Percentiles rank a stretch among this genome's conserved stretches.
Conservation (phyloP, 1,284 basidiomycete genomes). For the Entoloma clypeatum region DNA sequence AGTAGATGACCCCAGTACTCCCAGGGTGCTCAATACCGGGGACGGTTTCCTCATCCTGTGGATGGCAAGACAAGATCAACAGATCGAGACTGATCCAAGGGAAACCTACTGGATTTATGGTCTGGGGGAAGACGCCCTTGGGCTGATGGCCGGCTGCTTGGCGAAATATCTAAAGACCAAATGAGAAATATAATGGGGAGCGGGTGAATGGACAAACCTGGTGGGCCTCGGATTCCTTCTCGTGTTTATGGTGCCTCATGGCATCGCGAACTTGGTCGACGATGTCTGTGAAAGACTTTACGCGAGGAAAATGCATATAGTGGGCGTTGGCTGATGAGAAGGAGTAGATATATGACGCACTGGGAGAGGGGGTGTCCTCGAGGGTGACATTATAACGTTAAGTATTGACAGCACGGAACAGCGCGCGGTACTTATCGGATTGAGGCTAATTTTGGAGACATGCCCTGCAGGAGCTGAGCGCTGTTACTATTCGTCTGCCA, state of each 20-base stretch:
- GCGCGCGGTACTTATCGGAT: too few relatives aligned
- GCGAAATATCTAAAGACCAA: conserved; percentile 56
- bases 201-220: conserved; percentile 41
- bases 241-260: conserved; percentile 58
- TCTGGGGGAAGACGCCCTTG: conserved; percentile 60
- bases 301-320: conserved; percentile 39
- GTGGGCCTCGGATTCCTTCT: conserved; percentile 83
- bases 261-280: conserved; percentile 54
- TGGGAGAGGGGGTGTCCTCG: conserved; percentile 25
- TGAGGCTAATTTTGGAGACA: too few relatives aligned
- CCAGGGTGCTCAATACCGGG: conserved; percentile 79
- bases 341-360: conserved; percentile 26
- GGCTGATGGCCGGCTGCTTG: conserved; percentile 64
- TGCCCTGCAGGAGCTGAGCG: too few relatives aligned
- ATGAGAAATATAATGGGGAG: conserved; percentile 8
- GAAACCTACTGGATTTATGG: conserved; percentile 57
- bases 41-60: conserved; percentile 75
- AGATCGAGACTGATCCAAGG: conserved; percentile 2
- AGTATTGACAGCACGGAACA: too few relatives aligned
- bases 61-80: conserved; percentile 8
- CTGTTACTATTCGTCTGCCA: too few relatives aligned
- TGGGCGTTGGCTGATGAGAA: conserved; percentile 18
- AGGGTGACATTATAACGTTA: conserved; percentile 6
- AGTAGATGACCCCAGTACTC: conserved; percentile 81
- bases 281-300: conserved; percentile 37